phyloP scores from a whole-genome alignment of 2,329 filamentous ascomycete genomes.

The Aspergillus sojae region DNA sequence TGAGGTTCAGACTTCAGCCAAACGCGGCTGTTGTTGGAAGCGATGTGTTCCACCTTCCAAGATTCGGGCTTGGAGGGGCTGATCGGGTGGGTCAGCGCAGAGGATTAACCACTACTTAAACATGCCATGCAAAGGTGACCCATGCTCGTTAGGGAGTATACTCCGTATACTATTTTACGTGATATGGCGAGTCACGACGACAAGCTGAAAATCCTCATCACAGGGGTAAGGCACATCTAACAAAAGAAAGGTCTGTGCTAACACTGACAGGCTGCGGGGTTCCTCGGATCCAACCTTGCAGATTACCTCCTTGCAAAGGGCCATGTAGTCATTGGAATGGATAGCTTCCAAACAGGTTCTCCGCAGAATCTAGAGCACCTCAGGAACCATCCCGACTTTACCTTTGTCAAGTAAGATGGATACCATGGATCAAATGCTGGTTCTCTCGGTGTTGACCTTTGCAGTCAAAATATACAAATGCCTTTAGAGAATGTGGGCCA shows the following conservation, averaged over 20 bases:
- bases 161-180: too few species aligned
- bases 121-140: neutral
- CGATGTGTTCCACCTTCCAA: neutral
- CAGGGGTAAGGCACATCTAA: neutral
- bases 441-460: neutral
- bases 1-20: neutral
- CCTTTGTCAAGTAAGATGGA: neutral
- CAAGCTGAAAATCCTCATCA: neutral
- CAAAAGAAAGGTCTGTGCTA: neutral
- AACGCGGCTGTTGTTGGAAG: neutral
- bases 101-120: neutral
- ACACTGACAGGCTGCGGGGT: neutral
- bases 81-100: neutral
- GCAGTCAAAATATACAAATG: neutral
- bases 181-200: neutral
- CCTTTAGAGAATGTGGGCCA: neutral
- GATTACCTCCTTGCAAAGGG: neutral
- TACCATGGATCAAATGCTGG: neutral
- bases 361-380: neutral
- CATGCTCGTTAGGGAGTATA: neutral
- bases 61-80: neutral
- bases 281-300: neutral
- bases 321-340: neutral
- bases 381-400: neutral
- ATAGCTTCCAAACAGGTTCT: neutral